Evolutionary conservation across 2,329 filamentous ascomycete genomes (phyloP).

Genomic region (Coleophoma eucalyptorum): DNA sequence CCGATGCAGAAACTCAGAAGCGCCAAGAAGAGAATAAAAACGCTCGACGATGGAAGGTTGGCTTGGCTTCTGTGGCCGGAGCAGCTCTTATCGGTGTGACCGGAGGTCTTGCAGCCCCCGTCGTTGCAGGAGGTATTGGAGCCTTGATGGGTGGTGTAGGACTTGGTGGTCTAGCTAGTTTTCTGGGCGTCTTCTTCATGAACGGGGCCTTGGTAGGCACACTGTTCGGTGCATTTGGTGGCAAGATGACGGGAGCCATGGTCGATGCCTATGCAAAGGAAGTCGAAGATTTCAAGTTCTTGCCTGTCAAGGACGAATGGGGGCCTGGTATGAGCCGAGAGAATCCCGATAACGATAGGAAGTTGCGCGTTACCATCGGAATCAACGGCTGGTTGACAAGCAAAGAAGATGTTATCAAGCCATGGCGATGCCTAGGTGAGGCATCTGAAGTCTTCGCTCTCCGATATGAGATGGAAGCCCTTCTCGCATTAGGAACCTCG

Average conservation of each 20-base stretch:
- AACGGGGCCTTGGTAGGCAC: constrained; percentile 82
- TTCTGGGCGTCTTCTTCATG: constrained; percentile 81
- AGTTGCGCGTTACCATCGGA: constrained; percentile 77
- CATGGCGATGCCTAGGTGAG: constrained; percentile 72
- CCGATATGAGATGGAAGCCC: constrained; percentile 74
- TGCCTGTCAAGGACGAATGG: constrained; percentile 58
- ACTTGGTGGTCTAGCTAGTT: constrained; percentile 79
- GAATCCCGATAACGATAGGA: constrained; percentile 33
- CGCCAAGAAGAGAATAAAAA: constrained; percentile 65
- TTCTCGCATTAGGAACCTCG: constrained; percentile 72
- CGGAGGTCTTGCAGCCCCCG: constrained; percentile 82
- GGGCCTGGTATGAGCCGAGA: constrained; percentile 18
- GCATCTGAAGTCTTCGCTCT: constrained; percentile 80
- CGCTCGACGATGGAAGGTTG: constrained; percentile 81
- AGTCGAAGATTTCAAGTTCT: constrained; percentile 77
- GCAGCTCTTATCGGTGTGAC: constrained; percentile 89
- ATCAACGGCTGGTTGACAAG: constrained; percentile 82
- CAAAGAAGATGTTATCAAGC: constrained; percentile 70
- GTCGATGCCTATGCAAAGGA: constrained; percentile 85
- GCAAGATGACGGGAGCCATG: constrained; percentile 74
- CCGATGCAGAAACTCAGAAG: constrained; percentile 71
- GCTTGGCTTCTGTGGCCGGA: constrained; percentile 79
- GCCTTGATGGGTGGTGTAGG: constrained; percentile 82
- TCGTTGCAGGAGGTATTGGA: constrained; percentile 82
- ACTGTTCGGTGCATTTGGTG: constrained; percentile 86